Conservation (phyloP, 2,329 filamentous ascomycete genomes). For the Blastomyces emzantsi region DNA sequence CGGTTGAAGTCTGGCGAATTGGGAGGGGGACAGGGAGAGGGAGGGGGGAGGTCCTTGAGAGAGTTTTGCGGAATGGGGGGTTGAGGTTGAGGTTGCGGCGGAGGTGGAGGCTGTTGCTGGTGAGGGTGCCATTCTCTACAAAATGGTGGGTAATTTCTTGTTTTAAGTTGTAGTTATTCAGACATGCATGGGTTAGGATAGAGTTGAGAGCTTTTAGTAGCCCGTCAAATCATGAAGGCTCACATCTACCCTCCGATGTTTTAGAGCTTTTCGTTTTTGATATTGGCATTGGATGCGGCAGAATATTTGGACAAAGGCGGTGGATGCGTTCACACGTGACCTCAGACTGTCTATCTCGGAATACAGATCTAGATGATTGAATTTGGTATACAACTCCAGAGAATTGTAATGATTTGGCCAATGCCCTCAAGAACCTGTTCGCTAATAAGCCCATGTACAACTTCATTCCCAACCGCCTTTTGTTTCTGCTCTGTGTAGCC, state of each 20-base stretch:
- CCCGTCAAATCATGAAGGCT: not conserved
- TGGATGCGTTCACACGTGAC: not conserved
- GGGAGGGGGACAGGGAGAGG: constrained; percentile 53
- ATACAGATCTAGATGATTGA: no score
- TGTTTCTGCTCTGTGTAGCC: no score
- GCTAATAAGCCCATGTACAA: no score
- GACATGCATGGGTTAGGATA: not conserved
- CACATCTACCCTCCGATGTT: not conserved
- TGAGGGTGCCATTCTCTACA: not conserved
- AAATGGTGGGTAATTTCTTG: not conserved
- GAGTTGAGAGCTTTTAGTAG: not conserved
- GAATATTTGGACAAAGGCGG: constrained; percentile 3
- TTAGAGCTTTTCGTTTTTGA: not conserved
- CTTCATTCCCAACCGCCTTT: no score
- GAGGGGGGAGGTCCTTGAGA: constrained; percentile 27
- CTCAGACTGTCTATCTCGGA: not conserved
- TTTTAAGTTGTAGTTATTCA: not conserved
- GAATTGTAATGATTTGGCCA: no score
- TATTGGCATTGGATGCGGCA: not conserved
- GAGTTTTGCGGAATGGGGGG: not conserved
- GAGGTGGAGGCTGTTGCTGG: not conserved
- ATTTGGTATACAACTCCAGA: no score
- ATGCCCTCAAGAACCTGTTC: no score
- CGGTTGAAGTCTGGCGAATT: constrained; percentile 80
- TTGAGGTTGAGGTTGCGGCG: not conserved